Conservation (phyloP, 441 rosid genomes). For the Gossypium davidsonii region DNA sequence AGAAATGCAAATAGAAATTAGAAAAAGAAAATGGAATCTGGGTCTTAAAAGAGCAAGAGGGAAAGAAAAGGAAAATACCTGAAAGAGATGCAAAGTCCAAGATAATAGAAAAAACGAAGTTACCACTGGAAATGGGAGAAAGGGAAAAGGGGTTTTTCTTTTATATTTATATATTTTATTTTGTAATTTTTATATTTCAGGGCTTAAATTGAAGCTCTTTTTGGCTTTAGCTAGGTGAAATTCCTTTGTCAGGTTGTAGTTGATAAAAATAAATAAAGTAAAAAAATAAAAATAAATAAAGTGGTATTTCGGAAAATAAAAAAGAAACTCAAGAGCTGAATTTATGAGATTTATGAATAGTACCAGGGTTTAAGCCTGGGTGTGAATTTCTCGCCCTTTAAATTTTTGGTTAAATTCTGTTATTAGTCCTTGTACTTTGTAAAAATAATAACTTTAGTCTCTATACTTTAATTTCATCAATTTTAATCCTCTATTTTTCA, state of each 20-base stretch:
- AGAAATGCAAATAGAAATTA: not conserved
- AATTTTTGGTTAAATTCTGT: not conserved
- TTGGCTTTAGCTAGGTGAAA: not conserved
- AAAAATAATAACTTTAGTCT: too few relatives aligned
- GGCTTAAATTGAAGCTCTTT: not conserved
- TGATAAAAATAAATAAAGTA: not conserved
- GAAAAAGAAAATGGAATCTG: not conserved
- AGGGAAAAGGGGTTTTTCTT: not conserved
- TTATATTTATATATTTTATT: too few relatives aligned
- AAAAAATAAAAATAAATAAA: not conserved
- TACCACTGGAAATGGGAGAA: not conserved
- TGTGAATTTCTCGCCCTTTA: not conserved
- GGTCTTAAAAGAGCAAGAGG: not conserved
- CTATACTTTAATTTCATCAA: too few relatives aligned
- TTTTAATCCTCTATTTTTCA: too few relatives aligned
- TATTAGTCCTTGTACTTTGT: too few relatives aligned
- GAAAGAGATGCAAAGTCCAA: slow-evolving; percentile 11
- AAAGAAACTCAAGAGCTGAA: not conserved
- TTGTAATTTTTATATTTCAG: too few relatives aligned
- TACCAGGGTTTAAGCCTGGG: not conserved
- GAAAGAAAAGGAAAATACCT: slow-evolving; percentile 5
- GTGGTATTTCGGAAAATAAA: not conserved
- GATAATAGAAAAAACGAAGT: not conserved
- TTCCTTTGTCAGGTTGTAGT: not conserved
- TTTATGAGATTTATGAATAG: not conserved